These are phyloP conservation scores for Euphorbia peplus DNA, from an alignment of 345 rosid genomes.

Conservation along the genomic window DNA sequence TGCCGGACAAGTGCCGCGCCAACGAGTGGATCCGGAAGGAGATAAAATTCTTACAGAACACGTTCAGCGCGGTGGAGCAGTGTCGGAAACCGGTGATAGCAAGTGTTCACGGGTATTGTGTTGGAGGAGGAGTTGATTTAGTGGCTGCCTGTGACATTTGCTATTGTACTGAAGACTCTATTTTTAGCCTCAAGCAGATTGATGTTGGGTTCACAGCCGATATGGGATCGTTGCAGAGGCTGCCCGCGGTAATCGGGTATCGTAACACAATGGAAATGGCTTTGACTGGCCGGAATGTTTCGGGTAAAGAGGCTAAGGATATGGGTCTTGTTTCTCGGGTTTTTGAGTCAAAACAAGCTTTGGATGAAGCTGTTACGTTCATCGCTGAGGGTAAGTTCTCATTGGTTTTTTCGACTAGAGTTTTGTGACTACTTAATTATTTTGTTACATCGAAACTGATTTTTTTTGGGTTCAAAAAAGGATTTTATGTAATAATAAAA, in stretches of 20 bases:
- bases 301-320: constrained; percentile 60
- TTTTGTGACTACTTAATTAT: no score
- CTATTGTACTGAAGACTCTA: constrained; percentile 54
- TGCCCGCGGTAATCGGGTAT: constrained; percentile 65
- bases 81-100: constrained; percentile 88
- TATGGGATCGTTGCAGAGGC: constrained; percentile 75
- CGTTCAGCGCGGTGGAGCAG: constrained; percentile 63
- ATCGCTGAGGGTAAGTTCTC: constrained; percentile 52
- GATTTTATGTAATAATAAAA: no score
- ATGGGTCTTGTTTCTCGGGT: constrained; percentile 67
- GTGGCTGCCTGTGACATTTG: constrained; percentile 76
- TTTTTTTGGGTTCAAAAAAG: no score
- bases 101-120: constrained; percentile 62
- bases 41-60: constrained; percentile 55
- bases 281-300: no score
- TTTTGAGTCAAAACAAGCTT: constrained; percentile 27
- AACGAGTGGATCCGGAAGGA: constrained; percentile 48
- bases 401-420: no score
- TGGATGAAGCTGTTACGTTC: constrained; percentile 31
- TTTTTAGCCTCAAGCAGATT: constrained; percentile 67
- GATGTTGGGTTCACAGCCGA: constrained; percentile 72
- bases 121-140: constrained; percentile 66
- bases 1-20: constrained; percentile 47
- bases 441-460: no score
- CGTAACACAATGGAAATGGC: constrained; percentile 72